phyloP scores from a whole-genome alignment of 768 basidiomycete genomes.

The Podaxis sp. region DNA sequence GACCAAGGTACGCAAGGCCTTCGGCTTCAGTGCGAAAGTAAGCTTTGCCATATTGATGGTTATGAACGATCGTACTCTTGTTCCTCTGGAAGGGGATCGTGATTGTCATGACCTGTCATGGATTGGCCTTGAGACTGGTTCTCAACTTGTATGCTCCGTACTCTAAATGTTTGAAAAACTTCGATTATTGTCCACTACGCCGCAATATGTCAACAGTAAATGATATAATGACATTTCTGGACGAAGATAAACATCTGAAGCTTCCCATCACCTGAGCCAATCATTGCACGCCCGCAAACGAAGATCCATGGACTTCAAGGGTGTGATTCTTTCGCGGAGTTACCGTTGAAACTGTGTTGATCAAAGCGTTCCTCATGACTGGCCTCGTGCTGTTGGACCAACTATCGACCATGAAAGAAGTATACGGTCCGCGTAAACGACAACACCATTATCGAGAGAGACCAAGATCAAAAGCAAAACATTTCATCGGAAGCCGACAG shows the following conservation, averaged over 20 bases:
- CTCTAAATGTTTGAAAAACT: constrained; percentile 15
- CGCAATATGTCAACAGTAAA: not conserved
- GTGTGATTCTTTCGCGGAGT: constrained; percentile 16
- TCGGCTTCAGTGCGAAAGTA: constrained; percentile 31
- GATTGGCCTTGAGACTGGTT: constrained; percentile 68
- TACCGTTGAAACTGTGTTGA: constrained; percentile 17
- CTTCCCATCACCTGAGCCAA: not conserved
- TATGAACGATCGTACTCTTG: constrained; percentile 48
- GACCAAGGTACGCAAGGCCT: constrained; percentile 58
- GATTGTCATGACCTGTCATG: constrained; percentile 62
- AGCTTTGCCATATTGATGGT: constrained; percentile 54
- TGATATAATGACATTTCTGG: not conserved
- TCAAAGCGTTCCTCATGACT: constrained; percentile 29
- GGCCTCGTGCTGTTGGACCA: constrained; percentile 36
- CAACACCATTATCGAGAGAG: constrained; percentile 50
- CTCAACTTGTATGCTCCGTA: constrained; percentile 36
- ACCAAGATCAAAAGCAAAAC: constrained; percentile 50
- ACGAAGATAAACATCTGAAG: not conserved
- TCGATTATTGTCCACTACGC: constrained; percentile 5
- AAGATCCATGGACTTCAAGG: constrained; percentile 9
- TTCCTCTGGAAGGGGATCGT: constrained; percentile 44
- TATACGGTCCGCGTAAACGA: constrained; percentile 58
- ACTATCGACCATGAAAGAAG: constrained; percentile 46
- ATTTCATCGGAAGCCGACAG: constrained; percentile 32
- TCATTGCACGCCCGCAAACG: not conserved